Evolutionary conservation across 2,329 filamentous ascomycete species (phyloP).

Genomic region (Thielaviopsis populi): DNA sequence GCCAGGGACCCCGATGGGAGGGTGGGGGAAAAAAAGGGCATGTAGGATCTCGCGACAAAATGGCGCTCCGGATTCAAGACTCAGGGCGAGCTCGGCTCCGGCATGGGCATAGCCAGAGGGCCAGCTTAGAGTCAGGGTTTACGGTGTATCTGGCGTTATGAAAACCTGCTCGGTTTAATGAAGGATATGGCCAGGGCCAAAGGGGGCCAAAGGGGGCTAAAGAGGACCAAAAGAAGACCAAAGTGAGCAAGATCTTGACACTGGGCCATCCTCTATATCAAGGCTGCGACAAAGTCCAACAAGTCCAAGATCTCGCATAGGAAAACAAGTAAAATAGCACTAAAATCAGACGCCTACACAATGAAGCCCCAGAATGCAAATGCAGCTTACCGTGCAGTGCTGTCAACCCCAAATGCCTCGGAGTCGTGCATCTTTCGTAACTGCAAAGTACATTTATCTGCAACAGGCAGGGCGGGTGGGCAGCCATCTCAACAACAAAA

Average conservation of each 20-base stretch:
- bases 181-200: neutral
- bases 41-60: neutral
- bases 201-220: too few relatives aligned
- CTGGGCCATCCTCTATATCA: neutral
- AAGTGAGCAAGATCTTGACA: neutral
- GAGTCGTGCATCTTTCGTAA: neutral
- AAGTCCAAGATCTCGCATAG: neutral
- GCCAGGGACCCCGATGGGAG: neutral
- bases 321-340: neutral
- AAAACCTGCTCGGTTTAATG: neutral
- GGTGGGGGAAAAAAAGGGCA: neutral
- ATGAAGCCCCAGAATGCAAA: neutral
- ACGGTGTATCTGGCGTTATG: neutral
- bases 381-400: neutral
- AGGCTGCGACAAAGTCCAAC: neutral
- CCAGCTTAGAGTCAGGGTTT: neutral
- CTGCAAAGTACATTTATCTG: neutral
- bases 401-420: neutral
- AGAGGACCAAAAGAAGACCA: too few relatives aligned
- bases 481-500: neutral
- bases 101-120: neutral
- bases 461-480: neutral
- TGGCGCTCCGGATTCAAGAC: neutral
- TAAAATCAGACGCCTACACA: neutral
- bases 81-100: neutral